Conservation (phyloP, 1,284 basidiomycete genomes). For the Stygiomarasmius scandens region DNA sequence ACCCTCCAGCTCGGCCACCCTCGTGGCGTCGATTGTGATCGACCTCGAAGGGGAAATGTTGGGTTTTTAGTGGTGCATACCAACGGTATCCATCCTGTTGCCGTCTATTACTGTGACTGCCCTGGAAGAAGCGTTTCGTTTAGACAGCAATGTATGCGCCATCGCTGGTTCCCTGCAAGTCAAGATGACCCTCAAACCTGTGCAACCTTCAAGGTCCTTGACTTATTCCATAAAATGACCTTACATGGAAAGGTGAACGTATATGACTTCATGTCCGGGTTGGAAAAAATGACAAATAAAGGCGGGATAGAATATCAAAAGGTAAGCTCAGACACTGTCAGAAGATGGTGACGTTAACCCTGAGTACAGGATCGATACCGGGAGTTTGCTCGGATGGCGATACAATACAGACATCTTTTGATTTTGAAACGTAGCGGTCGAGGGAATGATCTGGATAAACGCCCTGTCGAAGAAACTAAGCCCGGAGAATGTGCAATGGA, state of each 20-base stretch:
- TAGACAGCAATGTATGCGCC: neutral
- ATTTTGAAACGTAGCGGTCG: conserved; percentile 9
- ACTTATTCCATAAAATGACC: neutral
- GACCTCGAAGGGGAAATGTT: neutral
- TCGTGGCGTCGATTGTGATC: neutral
- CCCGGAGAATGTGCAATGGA: conserved; percentile 7
- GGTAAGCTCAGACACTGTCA: neutral
- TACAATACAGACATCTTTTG: conserved; percentile 10
- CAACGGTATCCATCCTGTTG: neutral
- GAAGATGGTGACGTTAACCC: neutral
- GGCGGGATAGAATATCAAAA: neutral
- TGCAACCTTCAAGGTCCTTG: neutral
- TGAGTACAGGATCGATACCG: conserved; percentile 19
- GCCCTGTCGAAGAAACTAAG: neutral
- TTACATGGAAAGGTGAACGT: conserved; percentile 10
- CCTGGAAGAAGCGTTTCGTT: neutral
- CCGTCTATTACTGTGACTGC: neutral
- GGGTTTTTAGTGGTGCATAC: neutral
- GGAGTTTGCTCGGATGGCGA: conserved; percentile 2
- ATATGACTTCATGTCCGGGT: conserved; percentile 11
- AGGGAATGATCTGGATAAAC: conserved; percentile 5
- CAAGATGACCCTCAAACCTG: conserved; percentile 2
- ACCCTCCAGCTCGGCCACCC: neutral
- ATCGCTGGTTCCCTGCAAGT: conserved; percentile 1
- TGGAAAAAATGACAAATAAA: conserved; percentile 14